Evolutionary conservation across 306 rosid species (phyloP), one percentile per base, ranked within the genome.

Genomic region (Castanea crenata): DNA sequence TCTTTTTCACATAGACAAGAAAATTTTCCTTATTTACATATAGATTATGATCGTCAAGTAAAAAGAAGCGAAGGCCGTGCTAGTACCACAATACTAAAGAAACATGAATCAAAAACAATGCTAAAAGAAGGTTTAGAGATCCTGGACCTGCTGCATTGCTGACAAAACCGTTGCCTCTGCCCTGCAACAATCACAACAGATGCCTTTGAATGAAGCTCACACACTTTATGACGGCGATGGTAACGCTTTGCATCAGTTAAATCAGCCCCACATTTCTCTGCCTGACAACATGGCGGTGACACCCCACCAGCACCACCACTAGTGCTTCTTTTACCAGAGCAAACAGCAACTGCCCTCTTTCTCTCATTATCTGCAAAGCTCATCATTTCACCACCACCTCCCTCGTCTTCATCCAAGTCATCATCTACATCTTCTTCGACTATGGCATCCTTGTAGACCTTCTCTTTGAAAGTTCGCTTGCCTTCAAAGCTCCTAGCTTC

Each of bases 101-200:
- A 29, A 54, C 76, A 29, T 27, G 76, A n/a, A 75, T 57, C 9
- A 65, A 20, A 55, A 71, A 76, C 69, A 71, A 81, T 69, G 76
- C 41, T 73, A 6, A 38, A 20, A 64, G 73, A 61, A 70, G 55
- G 8, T 18, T 20, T 15, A 25, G 85, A 74, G 86, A 81, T 52
- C 68, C 23, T 73, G 62, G 3, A 94, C 99, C 99, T 94, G 95
- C 99, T 94, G 88, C 99, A 94, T 92, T 94, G 99, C 89, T 94
- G 99, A 81, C 97, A 94, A 81, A 94, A 94, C 79, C 99, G 90
- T 79, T 94, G 97, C 38, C 89, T 85, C 31, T 79, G 59, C 15
- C 97, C 99, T 1, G 93, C 86, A 64, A 92, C 91, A 51, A 88
- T 31, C 34, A 86, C 98, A 59, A 59, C 59, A 0, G 97, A 58